Evolutionary conservation across 768 basidiomycete genomes (phyloP), one percentile per base, ranked within the genome.

Genomic region (Hypholoma sublateritium): DNA sequence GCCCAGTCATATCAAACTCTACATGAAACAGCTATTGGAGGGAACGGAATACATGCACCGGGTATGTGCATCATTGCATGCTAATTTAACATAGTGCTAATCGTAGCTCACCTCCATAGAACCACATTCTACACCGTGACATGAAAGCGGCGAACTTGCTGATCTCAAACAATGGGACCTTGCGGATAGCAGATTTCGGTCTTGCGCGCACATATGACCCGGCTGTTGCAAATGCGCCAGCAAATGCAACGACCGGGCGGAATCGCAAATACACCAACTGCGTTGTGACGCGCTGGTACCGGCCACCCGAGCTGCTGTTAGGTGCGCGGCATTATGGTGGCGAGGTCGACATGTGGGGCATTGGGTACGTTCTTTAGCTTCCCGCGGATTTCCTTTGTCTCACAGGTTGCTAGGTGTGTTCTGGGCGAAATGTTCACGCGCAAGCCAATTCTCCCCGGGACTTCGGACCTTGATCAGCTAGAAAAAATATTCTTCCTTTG

Each of bases 91-190:
- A 13, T 59, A 17, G 19, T 28, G 58, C 21, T 35, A 59, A 21
- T 52, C 42, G 17, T 53, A 46, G 37, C 37, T 58, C 59, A 36
- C 56, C 49, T 58, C 53, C 56, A 35, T 32, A 98, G 96, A 97
- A 98, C 72, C 86, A 93, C 62, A 96, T 98, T 65, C 80, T 99
- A 4, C 97, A 99, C 70, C 93, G 97, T 44, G 97, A 99, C 65
- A 95, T 99, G 91, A 99, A 99, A 69, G 92, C 97, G 4, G 97
- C 97, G 34, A 99, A 99, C 69, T 75, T 98, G 49, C 86, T 99
- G 46, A 96, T 99, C 50, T 89, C 88, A 54, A 95, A 95, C 67
- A 74, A 79, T 4, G 97, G 97, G 4, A 78, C 80, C 19, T 78
- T 98, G 14, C 87, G 87, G 46, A 82, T 99, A 57, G 97, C 95